These are phyloP conservation scores for Backusella australiensis DNA, from an alignment of 192 early-diverging fungal genomes.

Conservation along the genomic window DNA sequence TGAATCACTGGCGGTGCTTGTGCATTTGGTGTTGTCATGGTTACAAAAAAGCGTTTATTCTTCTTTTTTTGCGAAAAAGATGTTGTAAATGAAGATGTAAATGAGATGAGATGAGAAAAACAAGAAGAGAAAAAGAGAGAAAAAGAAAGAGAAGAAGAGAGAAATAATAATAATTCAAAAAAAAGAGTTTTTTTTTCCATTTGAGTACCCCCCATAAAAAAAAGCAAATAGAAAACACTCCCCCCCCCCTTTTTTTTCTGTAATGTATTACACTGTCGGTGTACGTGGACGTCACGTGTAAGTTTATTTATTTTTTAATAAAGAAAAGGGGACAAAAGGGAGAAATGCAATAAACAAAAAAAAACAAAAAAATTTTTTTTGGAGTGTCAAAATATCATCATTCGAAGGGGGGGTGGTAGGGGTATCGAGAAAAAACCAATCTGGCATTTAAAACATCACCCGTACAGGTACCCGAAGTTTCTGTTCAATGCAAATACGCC, in stretches of 20 bases:
- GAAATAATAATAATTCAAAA: background rate
- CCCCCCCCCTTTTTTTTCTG: background rate
- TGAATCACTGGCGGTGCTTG: conserved; percentile 16
- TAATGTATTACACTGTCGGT: conserved; percentile 4
- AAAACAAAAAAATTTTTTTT: conserved; percentile 5
- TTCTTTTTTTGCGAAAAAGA: no score
- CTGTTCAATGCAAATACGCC: conserved; percentile 18
- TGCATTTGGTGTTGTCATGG: conserved; percentile 3
- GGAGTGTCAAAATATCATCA: conserved; percentile 38
- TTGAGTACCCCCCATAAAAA: background rate
- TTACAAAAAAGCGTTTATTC: background rate
- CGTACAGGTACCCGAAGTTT: conserved; percentile 43
- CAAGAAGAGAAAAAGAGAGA: background rate
- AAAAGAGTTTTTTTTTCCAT: background rate
- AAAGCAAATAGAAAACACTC: background rate
- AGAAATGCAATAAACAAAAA: conserved; percentile 31
- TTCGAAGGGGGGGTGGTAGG: background rate
- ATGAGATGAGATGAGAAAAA: background rate
- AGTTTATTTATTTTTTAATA: background rate
- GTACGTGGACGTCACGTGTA: conserved; percentile 6
- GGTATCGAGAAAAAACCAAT: background rate
- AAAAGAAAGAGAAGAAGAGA: background rate
- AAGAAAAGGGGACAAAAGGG: conserved; percentile 36
- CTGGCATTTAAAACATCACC: conserved; percentile 64
- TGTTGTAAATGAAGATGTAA: no score